phyloP scores from a whole-genome alignment of 257 asterid species.

The Coffea eugenioides region DNA sequence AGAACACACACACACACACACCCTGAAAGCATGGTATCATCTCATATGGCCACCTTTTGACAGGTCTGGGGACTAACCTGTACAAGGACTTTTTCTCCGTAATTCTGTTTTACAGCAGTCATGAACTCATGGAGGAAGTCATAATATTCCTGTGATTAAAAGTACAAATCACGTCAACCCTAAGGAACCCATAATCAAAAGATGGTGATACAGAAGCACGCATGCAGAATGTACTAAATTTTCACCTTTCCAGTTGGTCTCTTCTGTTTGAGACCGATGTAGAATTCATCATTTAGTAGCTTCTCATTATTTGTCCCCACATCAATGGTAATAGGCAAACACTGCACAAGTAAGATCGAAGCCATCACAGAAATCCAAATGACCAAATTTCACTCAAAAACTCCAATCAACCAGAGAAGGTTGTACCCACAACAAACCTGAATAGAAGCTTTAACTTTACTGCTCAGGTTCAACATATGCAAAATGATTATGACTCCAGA shows the following conservation, averaged over 20 bases:
- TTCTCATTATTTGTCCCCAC: conserved; percentile 90
- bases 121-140: conserved; percentile 87
- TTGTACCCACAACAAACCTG: neutral
- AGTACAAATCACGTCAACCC: neutral
- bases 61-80: conserved; percentile 52
- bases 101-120: conserved; percentile 88
- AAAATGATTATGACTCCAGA: neutral
- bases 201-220: neutral
- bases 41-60: neutral
- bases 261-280: conserved; percentile 83
- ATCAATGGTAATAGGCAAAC: conserved; percentile 86
- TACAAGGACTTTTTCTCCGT: conserved; percentile 89
- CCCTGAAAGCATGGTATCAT: neutral
- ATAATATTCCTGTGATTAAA: conserved; percentile 63
- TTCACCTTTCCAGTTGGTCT: conserved; percentile 82
- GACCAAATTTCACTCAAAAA: too few species aligned
- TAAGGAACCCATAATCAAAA: neutral
- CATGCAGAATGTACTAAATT: conserved; percentile 2
- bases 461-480: neutral
- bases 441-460: neutral
- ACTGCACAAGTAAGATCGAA: conserved; percentile 39
- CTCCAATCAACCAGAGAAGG: neutral
- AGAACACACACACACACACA: too few species aligned
- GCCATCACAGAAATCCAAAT: neutral
- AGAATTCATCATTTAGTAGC: conserved; percentile 77